phyloP scores from a whole-genome alignment of 1,284 basidiomycete species.

The Ceratobasidium sp. region DNA sequence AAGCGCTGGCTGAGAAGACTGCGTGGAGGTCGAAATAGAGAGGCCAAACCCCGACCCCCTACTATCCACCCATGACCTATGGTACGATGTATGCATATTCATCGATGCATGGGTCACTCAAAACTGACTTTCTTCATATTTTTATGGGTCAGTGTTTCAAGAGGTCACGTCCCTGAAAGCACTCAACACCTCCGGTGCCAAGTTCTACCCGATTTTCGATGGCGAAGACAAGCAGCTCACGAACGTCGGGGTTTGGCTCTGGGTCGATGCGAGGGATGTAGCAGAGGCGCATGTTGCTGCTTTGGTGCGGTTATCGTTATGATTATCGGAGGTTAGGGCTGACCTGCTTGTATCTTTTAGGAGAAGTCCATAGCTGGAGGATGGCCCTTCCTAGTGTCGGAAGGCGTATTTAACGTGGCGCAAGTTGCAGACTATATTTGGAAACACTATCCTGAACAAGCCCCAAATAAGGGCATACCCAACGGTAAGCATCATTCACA shows the following conservation, averaged over 20 bases:
- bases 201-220: conserved; percentile 42
- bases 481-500: conserved; percentile 19
- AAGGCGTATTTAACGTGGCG: conserved; percentile 43
- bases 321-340: background rate
- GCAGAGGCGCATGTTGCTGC: conserved; percentile 37
- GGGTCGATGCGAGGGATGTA: conserved; percentile 42
- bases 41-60: conserved; percentile 46
- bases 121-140: background rate
- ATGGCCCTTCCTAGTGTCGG: conserved; percentile 42
- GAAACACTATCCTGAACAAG: conserved; percentile 45
- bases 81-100: no score
- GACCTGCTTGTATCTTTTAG: background rate
- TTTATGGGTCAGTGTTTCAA: conserved; percentile 43
- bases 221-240: conserved; percentile 29
- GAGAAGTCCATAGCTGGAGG: conserved; percentile 37
- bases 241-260: conserved; percentile 17
- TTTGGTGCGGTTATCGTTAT: background rate
- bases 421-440: conserved; percentile 44
- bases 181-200: conserved; percentile 30
- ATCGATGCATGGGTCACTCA: background rate
- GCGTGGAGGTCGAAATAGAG: conserved; percentile 48
- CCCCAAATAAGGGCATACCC: conserved; percentile 31
- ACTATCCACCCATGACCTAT: no score
- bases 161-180: conserved; percentile 24
- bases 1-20: conserved; percentile 51